Evolutionary conservation across 306 rosid species (phyloP), one percentile per base, ranked within the genome.

Genomic region (Cercis canadensis): DNA sequence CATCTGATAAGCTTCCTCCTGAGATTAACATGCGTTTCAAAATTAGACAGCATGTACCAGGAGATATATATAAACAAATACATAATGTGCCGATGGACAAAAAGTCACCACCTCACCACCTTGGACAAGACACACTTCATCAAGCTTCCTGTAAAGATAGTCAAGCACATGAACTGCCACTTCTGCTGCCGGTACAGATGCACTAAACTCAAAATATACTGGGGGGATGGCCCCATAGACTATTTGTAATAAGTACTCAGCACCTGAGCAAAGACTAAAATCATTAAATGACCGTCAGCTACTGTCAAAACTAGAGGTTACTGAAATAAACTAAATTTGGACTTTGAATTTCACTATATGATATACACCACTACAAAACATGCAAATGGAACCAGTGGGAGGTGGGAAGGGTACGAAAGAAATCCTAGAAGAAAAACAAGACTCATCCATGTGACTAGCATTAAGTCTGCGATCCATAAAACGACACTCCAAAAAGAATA

Each of bases 1-100:
- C 95, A 87, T 90, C 62, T 80, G 95, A 72, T 94, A 90, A 80
- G 87, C 87, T 75, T 94, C 96, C 75, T 86, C 98, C 98, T 90
- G 88, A 68, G 65, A 77, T 67, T 46, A 71, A 32, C 14, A 82
- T 4, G 74, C 69, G 16, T 62, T 77, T 43, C 53, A 59, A 79
- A 67, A 72, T 78, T 62, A 59, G 63, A 75, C 19, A 65, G 41
- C 74, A 59, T 17, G 51, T 68, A 77, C 81, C 61, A 64, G 66
- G 70, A 73, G 40, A 64, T 67, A 70, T 33, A 69, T 37, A 17
- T 41, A 17, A 52, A 61, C 12, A 73, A 74, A 72, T 70, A 57
- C 67, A 71, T 33, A 70, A 74, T 57, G 46, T 31, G 45, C 51
- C 14, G 67, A 66, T 53, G 61, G 62, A 71, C 69, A 63, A 69